Evolutionary conservation across 2,329 filamentous ascomycete species (phyloP).

Genomic region (Graphium sp.): DNA sequence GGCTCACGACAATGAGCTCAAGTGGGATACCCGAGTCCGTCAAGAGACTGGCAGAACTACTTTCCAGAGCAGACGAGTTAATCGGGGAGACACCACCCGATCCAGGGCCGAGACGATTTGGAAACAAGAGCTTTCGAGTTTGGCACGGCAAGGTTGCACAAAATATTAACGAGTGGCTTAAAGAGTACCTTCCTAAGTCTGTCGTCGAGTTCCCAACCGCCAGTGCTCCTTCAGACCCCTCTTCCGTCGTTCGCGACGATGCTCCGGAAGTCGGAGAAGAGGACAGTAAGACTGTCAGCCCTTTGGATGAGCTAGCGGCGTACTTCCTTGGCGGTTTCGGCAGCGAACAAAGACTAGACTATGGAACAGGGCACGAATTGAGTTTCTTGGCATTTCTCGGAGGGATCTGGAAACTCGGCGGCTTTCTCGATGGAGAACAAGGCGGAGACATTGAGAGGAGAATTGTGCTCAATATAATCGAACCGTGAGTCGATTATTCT

Average conservation of each 20-base stretch:
- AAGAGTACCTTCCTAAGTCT: conserved; percentile 11
- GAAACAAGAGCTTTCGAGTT: conserved; percentile 75
- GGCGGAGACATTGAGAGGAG: conserved; percentile 51
- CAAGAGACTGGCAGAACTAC: conserved; percentile 44
- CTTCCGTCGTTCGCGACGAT: too few relatives aligned
- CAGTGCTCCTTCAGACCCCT: conserved; percentile 4
- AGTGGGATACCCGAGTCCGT: conserved; percentile 32
- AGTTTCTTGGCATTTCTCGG: conserved; percentile 88
- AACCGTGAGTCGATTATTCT: conserved; percentile 44
- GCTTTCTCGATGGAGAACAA: conserved; percentile 42
- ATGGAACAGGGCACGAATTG: conserved; percentile 89
- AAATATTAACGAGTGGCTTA: conserved; percentile 34
- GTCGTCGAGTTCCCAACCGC: conserved; percentile 5
- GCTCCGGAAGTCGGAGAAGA: conserved; percentile 3
- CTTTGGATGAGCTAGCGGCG: conserved; percentile 11
- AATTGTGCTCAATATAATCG: conserved; percentile 68
- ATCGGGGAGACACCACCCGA: conserved; percentile 72
- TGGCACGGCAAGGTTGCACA: conserved; percentile 61
- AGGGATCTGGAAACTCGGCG: conserved; percentile 77
- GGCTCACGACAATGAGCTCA: conserved; percentile 1
- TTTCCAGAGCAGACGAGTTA: conserved; percentile 46
- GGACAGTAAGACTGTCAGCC: conserved; percentile 2
- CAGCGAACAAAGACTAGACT: conserved; percentile 77
- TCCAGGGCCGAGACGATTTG: conserved; percentile 73
- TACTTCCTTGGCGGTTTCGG: conserved; percentile 83